Conservation (phyloP, 2,329 filamentous ascomycete genomes). For the Colletotrichum tropicicola region DNA sequence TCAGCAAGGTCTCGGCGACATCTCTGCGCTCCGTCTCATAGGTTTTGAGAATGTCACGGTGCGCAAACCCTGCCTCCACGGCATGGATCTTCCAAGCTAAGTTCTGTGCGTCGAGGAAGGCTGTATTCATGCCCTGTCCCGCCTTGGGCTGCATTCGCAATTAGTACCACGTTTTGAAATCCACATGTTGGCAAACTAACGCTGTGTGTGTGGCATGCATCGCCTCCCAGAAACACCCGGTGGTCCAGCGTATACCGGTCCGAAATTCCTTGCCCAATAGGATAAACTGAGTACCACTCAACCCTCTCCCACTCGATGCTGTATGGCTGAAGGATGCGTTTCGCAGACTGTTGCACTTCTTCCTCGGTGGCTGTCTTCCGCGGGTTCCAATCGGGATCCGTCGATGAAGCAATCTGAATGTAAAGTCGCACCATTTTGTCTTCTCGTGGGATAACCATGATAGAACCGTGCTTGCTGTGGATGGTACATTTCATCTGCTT, state of each 20-base stretch:
- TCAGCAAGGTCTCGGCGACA: constrained; percentile 83
- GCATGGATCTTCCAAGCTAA: constrained; percentile 96
- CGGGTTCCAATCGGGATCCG: constrained; percentile 68
- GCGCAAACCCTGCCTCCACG: constrained; percentile 84
- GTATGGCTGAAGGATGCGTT: constrained; percentile 73
- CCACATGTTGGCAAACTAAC: constrained; percentile 50
- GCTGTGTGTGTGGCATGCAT: constrained; percentile 83
- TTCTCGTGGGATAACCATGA: constrained; percentile 81
- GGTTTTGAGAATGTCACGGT: constrained; percentile 78
- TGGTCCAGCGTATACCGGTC: constrained; percentile 74
- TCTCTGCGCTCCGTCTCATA: constrained; percentile 89
- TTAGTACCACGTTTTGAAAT: neutral
- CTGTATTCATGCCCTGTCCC: constrained; percentile 83
- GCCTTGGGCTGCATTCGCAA: constrained; percentile 70
- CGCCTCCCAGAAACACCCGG: constrained; percentile 78
- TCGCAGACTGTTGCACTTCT: constrained; percentile 72
- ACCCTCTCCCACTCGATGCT: constrained; percentile 72
- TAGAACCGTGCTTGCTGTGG: constrained; percentile 77
- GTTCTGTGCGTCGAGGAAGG: constrained; percentile 84
- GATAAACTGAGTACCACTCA: constrained; percentile 81
- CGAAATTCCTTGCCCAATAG: constrained; percentile 78
- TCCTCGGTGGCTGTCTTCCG: constrained; percentile 70
- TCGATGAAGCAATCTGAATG: constrained; percentile 72
- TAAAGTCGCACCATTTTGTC: constrained; percentile 72
- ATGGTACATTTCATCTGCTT: constrained; percentile 77